Percentiles rank a stretch among this genome's conserved stretches.
phyloP scores from a whole-genome alignment of 163 green algal species.

The Scenedesmus sp. region DNA sequence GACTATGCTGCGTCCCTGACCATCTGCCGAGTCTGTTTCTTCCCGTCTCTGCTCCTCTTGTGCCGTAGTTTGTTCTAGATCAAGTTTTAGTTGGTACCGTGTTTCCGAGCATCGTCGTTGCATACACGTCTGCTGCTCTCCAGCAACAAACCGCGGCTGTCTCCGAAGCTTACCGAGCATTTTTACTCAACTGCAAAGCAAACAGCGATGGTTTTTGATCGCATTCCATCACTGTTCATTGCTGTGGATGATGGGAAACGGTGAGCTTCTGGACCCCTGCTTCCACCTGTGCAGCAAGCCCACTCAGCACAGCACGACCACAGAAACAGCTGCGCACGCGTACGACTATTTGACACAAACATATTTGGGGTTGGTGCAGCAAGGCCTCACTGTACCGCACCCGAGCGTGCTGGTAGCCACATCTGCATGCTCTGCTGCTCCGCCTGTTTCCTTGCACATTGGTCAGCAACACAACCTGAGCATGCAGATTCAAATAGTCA shows the following conservation, averaged over 20 bases:
- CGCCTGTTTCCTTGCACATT: background rate
- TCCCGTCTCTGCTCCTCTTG: too few species aligned
- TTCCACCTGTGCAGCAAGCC: background rate
- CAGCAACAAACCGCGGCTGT: too few species aligned
- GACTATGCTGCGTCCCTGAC: too few species aligned
- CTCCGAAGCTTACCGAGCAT: background rate
- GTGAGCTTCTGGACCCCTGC: background rate
- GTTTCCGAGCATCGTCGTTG: too few species aligned
- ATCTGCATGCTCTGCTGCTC: background rate
- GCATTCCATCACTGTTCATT: background rate
- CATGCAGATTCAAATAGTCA: background rate
- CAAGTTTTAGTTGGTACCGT: too few species aligned
- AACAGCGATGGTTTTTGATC: background rate
- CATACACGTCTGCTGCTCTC: too few species aligned
- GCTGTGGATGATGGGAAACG: background rate
- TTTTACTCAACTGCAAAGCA: background rate
- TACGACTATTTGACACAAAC: background rate
- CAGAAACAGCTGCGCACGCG: background rate
- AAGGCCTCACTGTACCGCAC: background rate
- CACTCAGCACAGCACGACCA: background rate
- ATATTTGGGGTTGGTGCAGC: too few species aligned
- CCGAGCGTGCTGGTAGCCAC: background rate
- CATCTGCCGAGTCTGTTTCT: too few species aligned
- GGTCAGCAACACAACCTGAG: background rate
- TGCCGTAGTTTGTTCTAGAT: too few species aligned